Base-by-base conservation (phyloP, 495 filamentous ascomycete genomes). In the Xylaria flabelliformis region DNA sequence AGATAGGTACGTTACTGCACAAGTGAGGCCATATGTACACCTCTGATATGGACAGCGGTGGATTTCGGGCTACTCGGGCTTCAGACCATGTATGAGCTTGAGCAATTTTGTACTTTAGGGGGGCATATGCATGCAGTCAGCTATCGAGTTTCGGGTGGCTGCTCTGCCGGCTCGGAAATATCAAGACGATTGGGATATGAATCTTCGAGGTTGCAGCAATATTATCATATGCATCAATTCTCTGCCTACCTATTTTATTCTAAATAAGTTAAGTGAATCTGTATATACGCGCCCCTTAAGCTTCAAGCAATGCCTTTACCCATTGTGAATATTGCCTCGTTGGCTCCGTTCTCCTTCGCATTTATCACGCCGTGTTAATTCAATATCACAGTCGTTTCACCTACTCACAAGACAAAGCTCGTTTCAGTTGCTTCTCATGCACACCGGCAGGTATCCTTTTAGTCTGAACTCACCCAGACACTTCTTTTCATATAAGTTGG, bases 121-220 rank as follows among this genome's bases (percentile, higher is more conserved):
- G 50, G 65, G 65, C 65, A 36, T 56, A 67, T 67, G 65, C 65
- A 67, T 67, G 48, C 65, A 42, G 48, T 55, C 65, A 67, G 50
- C 50, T 42, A 53, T 15, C 10, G 44, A 41, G 46, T 17, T n/a
- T 56, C 50, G 65, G 26, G 48, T 29, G n/a, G 48, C 19, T 21
- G 65, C 2, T 56, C 32, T 34, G 50, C 4, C 61, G 58, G 39
- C 39, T 44, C 61, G 61, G 36, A 64, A 24, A 64, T 44, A 39
- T 64, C 39, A 44, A 42, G 0, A 39, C 7, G 4, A 41, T n/a
- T 19, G 24, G 17, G n/a, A 51, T 36, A 15, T 51, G 64, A 19
- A 51, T 36, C 8, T 50, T 55, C 21, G 64, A 67, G 50, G 64
- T 48, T 56, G 50, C 29, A 9, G 13, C 19, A 48, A 12, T 67